phyloP scores from a whole-genome alignment of 2,329 filamentous ascomycete species.

The Conoideocrella luteorostrata region DNA sequence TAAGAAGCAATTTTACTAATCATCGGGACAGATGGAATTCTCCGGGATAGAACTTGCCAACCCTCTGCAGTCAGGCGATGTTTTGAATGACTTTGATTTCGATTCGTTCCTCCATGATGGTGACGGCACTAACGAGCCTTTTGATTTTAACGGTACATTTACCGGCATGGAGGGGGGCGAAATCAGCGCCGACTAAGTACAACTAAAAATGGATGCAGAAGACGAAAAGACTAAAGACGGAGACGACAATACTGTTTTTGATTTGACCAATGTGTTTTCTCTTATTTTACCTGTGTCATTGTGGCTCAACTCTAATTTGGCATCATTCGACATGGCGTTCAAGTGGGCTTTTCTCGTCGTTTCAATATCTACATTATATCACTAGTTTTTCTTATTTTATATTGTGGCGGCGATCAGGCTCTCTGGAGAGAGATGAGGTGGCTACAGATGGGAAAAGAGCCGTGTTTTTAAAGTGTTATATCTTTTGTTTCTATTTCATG shows the following conservation, averaged over 20 bases:
- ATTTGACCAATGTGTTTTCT: slow-evolving; percentile 14
- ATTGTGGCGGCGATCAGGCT: slow-evolving; percentile 30
- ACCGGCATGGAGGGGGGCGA: slow-evolving; percentile 48
- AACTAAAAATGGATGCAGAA: not conserved
- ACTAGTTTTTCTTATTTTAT: slow-evolving; percentile 19
- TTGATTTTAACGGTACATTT: slow-evolving; percentile 50
- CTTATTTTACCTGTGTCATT: slow-evolving; percentile 16
- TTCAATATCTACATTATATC: slow-evolving; percentile 24
- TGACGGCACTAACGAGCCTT: slow-evolving; percentile 40
- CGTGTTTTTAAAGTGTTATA: slow-evolving; percentile 14
- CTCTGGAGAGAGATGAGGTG: slow-evolving; percentile 19
- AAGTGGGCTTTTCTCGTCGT: slow-evolving; percentile 15
- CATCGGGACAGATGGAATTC: slow-evolving; percentile 35
- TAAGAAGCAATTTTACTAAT: slow-evolving; percentile 9
- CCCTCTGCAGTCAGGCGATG: slow-evolving; percentile 46
- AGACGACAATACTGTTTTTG: slow-evolving; percentile 4
- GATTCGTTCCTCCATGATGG: slow-evolving; percentile 58
- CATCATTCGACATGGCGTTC: slow-evolving; percentile 35
- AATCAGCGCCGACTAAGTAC: slow-evolving; percentile 49
- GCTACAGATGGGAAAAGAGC: slow-evolving; percentile 23
- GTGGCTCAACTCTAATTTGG: slow-evolving; percentile 30
- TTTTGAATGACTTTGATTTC: slow-evolving; percentile 61
- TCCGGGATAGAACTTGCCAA: slow-evolving; percentile 48
- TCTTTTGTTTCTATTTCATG: slow-evolving; percentile 7
- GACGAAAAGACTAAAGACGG: slow-evolving; percentile 1